Conservation (phyloP, 2,329 filamentous ascomycete species). For the Penicillium sp. region DNA sequence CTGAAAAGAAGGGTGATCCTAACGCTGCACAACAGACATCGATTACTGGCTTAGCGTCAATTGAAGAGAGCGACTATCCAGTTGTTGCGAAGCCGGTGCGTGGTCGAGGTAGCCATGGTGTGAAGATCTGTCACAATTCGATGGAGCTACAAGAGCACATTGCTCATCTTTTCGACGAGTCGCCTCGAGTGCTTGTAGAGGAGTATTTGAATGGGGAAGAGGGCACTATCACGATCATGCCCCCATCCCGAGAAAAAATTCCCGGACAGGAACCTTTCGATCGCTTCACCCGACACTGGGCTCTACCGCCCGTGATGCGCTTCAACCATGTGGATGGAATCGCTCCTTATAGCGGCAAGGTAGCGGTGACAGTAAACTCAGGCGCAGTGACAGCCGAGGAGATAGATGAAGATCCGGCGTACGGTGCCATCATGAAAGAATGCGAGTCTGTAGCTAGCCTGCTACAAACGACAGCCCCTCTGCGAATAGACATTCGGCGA, state of each 20-base stretch:
- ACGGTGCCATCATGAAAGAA: conserved; percentile 40
- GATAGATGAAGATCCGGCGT: conserved; percentile 37
- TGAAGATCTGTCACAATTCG: conserved; percentile 49
- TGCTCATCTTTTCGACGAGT: conserved; percentile 41
- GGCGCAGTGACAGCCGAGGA: conserved; percentile 41
- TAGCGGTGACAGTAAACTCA: conserved; percentile 56
- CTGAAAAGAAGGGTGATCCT: conserved; percentile 2
- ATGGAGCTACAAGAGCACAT: conserved; percentile 43
- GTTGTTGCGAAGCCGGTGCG: conserved; percentile 55
- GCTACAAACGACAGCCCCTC: conserved; percentile 49
- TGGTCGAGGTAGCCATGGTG: conserved; percentile 55
- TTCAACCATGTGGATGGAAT: conserved; percentile 55
- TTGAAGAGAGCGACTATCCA: conserved; percentile 38
- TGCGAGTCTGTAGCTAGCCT: conserved; percentile 48
- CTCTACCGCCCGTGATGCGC: conserved; percentile 51
- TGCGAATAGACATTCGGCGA: conserved; percentile 53
- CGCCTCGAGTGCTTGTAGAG: conserved; percentile 50
- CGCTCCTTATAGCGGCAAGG: conserved; percentile 54
- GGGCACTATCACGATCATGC: conserved; percentile 58
- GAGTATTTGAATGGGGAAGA: conserved; percentile 55
- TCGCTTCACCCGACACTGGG: conserved; percentile 43
- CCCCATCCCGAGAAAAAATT: conserved; percentile 39
- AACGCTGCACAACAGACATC: background rate
- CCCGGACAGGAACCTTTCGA: background rate
- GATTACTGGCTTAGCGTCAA: conserved; percentile 6